A percentile compares a stretch with the other conserved stretches of the same genome.
Conservation (phyloP, 2,329 filamentous ascomycete species). For the Coniochaeta ligniaria region DNA sequence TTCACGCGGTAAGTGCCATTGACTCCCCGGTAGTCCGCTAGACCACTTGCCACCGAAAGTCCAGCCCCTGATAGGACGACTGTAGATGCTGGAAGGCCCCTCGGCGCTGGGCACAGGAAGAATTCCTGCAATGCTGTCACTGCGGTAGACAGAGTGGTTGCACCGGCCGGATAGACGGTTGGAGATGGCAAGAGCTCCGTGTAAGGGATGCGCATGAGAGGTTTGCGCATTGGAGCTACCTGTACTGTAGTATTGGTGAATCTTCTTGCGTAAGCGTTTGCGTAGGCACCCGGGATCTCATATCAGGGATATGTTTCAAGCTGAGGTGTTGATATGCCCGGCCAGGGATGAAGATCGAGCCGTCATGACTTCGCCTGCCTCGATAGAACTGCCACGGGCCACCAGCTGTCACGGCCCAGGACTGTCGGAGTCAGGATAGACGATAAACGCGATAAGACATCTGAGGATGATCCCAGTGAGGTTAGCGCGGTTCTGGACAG, state of each 20-base stretch:
- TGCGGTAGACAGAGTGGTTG: constrained; percentile 63
- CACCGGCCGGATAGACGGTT: constrained; percentile 64
- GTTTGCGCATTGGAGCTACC: constrained; percentile 51
- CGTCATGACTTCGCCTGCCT: not conserved
- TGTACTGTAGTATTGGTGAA: not conserved
- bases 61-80: constrained; percentile 70
- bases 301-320: constrained; percentile 7
- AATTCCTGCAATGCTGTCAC: constrained; percentile 72
- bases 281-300: constrained; percentile 3
- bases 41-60: constrained; percentile 84
- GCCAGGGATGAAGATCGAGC: not conserved
- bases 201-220: constrained; percentile 83
- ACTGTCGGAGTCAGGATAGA: not conserved
- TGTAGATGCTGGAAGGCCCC: constrained; percentile 37
- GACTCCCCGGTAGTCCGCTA: constrained; percentile 85
- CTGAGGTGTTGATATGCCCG: not conserved
- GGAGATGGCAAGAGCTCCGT: constrained; percentile 74
- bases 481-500: not conserved
- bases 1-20: constrained; percentile 92
- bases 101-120: constrained; percentile 53
- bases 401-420: not conserved
- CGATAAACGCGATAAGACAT: not conserved
- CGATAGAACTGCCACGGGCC: not conserved
- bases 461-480: not conserved
- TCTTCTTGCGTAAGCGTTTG: constrained; percentile 3